Conservation (phyloP, 2,329 filamentous ascomycete species). For the Monilinia fructigena region DNA sequence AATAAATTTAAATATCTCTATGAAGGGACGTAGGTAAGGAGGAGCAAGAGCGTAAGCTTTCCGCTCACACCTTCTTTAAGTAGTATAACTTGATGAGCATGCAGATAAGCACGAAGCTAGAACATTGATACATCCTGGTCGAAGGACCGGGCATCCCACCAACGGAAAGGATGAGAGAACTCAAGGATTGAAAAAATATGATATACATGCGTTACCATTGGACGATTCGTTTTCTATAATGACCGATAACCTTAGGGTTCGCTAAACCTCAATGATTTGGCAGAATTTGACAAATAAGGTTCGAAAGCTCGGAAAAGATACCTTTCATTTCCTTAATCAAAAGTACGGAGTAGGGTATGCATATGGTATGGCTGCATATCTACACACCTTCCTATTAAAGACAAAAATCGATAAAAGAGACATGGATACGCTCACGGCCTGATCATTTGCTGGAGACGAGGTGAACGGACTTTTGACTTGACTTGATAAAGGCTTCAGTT, state of each 20-base stretch:
- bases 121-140: background rate
- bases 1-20: background rate
- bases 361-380: background rate
- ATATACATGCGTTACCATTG: background rate
- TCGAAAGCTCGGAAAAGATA: background rate
- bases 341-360: background rate
- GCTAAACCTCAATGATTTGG: background rate
- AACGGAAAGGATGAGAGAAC: background rate
- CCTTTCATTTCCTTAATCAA: background rate
- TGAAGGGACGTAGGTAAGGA: background rate
- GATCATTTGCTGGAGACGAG: background rate
- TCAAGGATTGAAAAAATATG: background rate
- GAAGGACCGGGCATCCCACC: background rate
- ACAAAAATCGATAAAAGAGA: background rate
- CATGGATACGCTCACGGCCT: background rate
- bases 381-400: slow-evolving; percentile 15
- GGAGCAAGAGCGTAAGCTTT: background rate
- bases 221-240: background rate
- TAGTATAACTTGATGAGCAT: slow-evolving; percentile 9
- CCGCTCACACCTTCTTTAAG: slow-evolving; percentile 1
- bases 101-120: slow-evolving; percentile 11
- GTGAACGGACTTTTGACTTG: background rate
- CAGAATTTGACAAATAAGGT: background rate
- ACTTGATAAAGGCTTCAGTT: background rate
- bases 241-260: background rate